phyloP scores from a whole-genome alignment of 352 stramenopile genomes.

The Nothophytophthora sp. region DNA sequence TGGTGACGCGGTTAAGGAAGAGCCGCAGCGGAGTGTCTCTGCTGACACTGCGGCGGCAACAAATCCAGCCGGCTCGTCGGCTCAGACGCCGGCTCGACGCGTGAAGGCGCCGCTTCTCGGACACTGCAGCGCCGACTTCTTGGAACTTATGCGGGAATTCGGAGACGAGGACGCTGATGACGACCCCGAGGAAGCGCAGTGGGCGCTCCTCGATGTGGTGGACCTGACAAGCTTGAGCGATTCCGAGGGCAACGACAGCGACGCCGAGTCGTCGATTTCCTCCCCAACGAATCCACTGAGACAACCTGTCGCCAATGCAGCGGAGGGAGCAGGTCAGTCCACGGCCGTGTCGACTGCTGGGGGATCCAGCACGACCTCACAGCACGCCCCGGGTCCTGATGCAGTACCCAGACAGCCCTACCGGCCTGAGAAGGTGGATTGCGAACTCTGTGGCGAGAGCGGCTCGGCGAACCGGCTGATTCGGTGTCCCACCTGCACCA shows the following conservation, averaged over 20 bases:
- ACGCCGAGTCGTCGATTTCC: constrained; percentile 19
- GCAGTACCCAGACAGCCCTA: constrained; percentile 19
- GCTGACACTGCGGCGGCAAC: constrained; percentile 5
- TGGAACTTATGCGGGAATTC: constrained; percentile 51
- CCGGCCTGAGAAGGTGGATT: constrained; percentile 46
- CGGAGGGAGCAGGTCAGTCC: not conserved
- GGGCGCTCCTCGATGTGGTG: constrained; percentile 54
- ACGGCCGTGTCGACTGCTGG: not conserved
- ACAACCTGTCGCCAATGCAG: not conserved
- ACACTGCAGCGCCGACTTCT: constrained; percentile 42
- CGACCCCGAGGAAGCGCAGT: constrained; percentile 42
- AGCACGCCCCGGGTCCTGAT: constrained; percentile 18
- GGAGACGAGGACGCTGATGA: constrained; percentile 38
- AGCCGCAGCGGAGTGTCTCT: not conserved
- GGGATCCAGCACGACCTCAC: constrained; percentile 11
- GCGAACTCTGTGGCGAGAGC: constrained; percentile 60
- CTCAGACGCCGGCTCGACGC: too few species aligned
- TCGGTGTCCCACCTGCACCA: constrained; percentile 46
- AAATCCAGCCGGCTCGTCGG: constrained; percentile 7
- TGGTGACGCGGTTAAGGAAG: not conserved
- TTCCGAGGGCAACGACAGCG: constrained; percentile 43
- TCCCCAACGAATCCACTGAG: not conserved
- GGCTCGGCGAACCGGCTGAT: constrained; percentile 34
- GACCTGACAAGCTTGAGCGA: constrained; percentile 66
- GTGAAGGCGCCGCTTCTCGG: constrained; percentile 25